Percentiles rank a stretch among this genome's conserved stretches.
Evolutionary conservation across 257 asterid species (phyloP).

Genomic region (Salvia splendens): DNA sequence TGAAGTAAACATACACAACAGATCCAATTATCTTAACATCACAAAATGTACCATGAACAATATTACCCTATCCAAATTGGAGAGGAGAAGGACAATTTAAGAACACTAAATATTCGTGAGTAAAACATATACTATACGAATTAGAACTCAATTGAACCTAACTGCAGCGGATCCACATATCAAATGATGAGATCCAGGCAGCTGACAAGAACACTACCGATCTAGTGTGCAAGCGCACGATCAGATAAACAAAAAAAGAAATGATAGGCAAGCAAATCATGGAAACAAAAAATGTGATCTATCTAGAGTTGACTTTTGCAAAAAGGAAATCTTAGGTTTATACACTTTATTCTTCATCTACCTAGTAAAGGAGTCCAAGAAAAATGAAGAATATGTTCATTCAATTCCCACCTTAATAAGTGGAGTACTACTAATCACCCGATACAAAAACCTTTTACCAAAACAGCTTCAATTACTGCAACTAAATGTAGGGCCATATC

Average conservation of each 20-base stretch:
- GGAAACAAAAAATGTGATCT: background rate
- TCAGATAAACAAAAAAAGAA: background rate
- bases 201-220: background rate
- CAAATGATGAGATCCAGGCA: background rate
- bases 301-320: background rate
- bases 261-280: conserved; percentile 1
- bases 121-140: background rate
- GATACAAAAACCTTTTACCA: background rate
- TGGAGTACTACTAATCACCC: too few species aligned
- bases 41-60: background rate
- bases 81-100: background rate
- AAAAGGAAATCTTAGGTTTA: conserved; percentile 5
- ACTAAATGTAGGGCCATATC: background rate
- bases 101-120: background rate
- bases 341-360: background rate
- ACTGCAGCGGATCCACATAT: background rate
- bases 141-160: background rate
- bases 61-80: background rate
- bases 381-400: background rate
- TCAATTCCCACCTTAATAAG: background rate
- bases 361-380: background rate
- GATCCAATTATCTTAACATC: background rate
- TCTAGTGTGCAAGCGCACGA: background rate
- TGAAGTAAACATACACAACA: background rate
- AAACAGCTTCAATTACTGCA: conserved; percentile 17